phyloP scores from a whole-genome alignment of 2,329 filamentous ascomycete genomes.

The Cladophialophora exuberans region DNA sequence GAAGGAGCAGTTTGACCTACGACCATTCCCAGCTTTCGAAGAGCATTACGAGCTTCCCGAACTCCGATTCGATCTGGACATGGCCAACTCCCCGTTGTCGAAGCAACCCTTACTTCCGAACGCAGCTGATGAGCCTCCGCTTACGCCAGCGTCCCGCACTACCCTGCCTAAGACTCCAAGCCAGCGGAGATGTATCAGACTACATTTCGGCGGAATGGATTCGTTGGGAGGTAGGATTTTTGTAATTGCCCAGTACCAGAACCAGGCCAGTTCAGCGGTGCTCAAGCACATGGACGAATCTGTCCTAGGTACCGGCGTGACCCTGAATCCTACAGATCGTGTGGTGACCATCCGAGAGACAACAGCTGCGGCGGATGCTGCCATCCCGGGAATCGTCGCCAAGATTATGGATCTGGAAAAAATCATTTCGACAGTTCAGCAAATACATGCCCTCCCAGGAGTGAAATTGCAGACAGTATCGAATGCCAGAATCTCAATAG shows the following conservation, averaged over 20 bases:
- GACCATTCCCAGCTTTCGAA: slow-evolving; percentile 22
- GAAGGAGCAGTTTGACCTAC: slow-evolving; percentile 19
- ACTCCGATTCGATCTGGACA: slow-evolving; percentile 23
- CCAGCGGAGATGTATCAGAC: slow-evolving; percentile 15
- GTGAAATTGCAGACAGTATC: slow-evolving; percentile 26
- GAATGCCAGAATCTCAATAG: slow-evolving; percentile 23
- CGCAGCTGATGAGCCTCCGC: neutral
- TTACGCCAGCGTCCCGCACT: neutral
- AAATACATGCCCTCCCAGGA: slow-evolving; percentile 24
- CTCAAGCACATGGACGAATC: slow-evolving; percentile 23
- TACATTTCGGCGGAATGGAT: slow-evolving; percentile 27
- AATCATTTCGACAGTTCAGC: slow-evolving; percentile 27
- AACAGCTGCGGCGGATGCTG: slow-evolving; percentile 19
- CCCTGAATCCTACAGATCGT: slow-evolving; percentile 20
- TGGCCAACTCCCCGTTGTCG: slow-evolving; percentile 8
- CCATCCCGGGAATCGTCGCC: slow-evolving; percentile 22
- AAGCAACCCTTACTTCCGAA: neutral
- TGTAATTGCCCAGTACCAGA: slow-evolving; percentile 19
- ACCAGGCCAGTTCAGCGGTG: slow-evolving; percentile 20
- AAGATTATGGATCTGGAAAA: slow-evolving; percentile 29
- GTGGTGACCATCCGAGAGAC: slow-evolving; percentile 23
- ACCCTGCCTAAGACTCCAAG: neutral
- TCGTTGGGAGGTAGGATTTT: slow-evolving; percentile 5
- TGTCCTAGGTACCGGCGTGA: slow-evolving; percentile 24
- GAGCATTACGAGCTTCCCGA: slow-evolving; percentile 21